Evolutionary conservation across 1,139 yeast genomes (phyloP).

Genomic region (Geotrichum fermentans): DNA sequence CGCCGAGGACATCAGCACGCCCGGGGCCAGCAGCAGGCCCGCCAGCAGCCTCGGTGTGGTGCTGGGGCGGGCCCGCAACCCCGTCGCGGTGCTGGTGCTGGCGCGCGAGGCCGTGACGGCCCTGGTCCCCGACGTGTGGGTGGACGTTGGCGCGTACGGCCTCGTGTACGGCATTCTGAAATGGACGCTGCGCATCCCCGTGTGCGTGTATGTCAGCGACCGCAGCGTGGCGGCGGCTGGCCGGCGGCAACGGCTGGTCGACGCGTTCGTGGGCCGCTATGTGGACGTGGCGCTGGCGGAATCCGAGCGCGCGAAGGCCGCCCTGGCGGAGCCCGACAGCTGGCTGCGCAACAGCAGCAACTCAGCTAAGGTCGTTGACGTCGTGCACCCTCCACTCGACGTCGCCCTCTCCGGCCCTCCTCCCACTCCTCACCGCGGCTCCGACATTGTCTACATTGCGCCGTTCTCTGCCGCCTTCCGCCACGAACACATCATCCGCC

Average conservation of each 20-base stretch:
- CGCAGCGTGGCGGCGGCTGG: constrained; percentile 68
- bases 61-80: constrained; percentile 57
- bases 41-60: constrained; percentile 56
- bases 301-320: constrained; percentile 77
- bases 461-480: constrained; percentile 96
- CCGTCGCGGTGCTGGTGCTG: constrained; percentile 44
- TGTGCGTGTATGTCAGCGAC: constrained; percentile 31
- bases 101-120: constrained; percentile 65
- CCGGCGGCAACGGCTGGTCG: constrained; percentile 48
- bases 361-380: constrained; percentile 37
- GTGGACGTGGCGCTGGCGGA: constrained; percentile 68
- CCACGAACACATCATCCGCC: constrained; percentile 61
- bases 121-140: constrained; percentile 79
- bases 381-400: constrained; percentile 67
- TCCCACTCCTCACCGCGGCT: too few species aligned
- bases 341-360: constrained; percentile 17
- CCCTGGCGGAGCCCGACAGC: constrained; percentile 67
- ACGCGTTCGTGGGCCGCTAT: constrained; percentile 60
- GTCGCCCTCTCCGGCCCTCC: too few species aligned
- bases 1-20: neutral
- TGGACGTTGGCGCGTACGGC: constrained; percentile 93
- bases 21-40: constrained; percentile 33
- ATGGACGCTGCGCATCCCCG: constrained; percentile 58
- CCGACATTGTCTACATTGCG: constrained; percentile 66
- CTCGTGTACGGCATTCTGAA: constrained; percentile 56